Percentiles rank a stretch among this genome's conserved stretches.
phyloP scores from a whole-genome alignment of 768 basidiomycete species.

The Mycena pura region DNA sequence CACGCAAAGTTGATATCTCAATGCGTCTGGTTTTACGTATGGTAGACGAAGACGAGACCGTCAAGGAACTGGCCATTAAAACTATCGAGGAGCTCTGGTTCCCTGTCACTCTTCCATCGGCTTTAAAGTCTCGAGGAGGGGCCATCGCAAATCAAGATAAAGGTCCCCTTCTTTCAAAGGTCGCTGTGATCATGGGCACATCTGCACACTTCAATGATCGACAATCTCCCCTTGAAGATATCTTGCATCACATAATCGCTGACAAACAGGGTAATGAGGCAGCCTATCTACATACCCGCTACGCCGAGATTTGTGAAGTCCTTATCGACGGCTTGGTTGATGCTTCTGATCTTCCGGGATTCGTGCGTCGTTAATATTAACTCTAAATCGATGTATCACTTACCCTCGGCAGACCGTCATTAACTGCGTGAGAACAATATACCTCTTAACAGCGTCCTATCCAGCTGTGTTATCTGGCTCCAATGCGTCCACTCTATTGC shows the following conservation, averaged over 20 bases:
- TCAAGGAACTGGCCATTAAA: constrained; percentile 92
- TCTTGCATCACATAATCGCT: constrained; percentile 82
- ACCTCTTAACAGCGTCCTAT: constrained; percentile 82
- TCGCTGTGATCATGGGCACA: constrained; percentile 85
- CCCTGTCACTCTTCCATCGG: constrained; percentile 44
- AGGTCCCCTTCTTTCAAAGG: constrained; percentile 63
- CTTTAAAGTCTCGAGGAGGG: constrained; percentile 45
- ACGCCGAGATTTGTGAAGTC: constrained; percentile 81
- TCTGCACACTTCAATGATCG: constrained; percentile 83
- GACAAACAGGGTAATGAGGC: constrained; percentile 70
- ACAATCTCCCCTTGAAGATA: constrained; percentile 83
- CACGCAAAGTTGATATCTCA: constrained; percentile 78
- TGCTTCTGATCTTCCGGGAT: constrained; percentile 78
- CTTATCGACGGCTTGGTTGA: constrained; percentile 91
- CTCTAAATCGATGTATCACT: background rate
- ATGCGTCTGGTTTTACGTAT: constrained; percentile 82
- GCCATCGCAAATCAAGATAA: constrained; percentile 53
- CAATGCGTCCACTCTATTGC: constrained; percentile 85
- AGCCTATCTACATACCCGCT: constrained; percentile 64
- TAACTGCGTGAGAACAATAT: constrained; percentile 85
- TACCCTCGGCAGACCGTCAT: constrained; percentile 65
- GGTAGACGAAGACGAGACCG: constrained; percentile 92
- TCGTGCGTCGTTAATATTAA: constrained; percentile 53
- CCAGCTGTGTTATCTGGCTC: constrained; percentile 83
- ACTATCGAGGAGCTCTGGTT: constrained; percentile 95